Conservation (phyloP, 345 rosid species). For the Citrus maxima region DNA sequence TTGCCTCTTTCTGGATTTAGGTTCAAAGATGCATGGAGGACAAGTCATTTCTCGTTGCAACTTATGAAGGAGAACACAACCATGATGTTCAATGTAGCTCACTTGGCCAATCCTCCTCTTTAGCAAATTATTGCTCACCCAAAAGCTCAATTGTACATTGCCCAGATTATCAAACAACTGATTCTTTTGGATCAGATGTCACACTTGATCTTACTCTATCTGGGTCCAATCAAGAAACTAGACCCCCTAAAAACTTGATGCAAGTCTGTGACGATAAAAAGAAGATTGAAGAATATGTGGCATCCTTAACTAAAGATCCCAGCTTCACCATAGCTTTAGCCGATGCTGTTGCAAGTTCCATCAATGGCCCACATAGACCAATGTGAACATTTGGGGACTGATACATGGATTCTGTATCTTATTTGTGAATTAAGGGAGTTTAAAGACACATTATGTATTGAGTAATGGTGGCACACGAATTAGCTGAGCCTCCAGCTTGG, state of each 20-base stretch:
- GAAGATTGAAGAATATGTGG: constrained; percentile 32
- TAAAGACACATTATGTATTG: background rate
- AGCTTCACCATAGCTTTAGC: constrained; percentile 41
- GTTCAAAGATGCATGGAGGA: constrained; percentile 54
- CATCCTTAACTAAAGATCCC: constrained; percentile 41
- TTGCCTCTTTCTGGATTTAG: constrained; percentile 10
- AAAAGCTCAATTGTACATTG: background rate
- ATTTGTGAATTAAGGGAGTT: background rate
- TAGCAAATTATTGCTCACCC: background rate
- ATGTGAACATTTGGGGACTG: background rate
- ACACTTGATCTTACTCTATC: constrained; percentile 38
- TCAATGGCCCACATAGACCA: constrained; percentile 6
- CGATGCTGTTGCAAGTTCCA: constrained; percentile 39
- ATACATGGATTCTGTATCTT: background rate
- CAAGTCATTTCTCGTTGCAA: constrained; percentile 38
- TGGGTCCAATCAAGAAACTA: background rate
- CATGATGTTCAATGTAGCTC: constrained; percentile 23
- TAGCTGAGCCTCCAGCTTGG: background rate
- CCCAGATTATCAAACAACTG: background rate
- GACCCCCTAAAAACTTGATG: background rate
- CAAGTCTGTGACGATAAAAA: background rate
- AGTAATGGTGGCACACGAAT: background rate
- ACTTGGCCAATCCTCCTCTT: background rate
- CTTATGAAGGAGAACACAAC: constrained; percentile 64
- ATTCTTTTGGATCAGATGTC: constrained; percentile 3